phyloP scores from a whole-genome alignment of 768 basidiomycete genomes.

The Boletus sensibilis region DNA sequence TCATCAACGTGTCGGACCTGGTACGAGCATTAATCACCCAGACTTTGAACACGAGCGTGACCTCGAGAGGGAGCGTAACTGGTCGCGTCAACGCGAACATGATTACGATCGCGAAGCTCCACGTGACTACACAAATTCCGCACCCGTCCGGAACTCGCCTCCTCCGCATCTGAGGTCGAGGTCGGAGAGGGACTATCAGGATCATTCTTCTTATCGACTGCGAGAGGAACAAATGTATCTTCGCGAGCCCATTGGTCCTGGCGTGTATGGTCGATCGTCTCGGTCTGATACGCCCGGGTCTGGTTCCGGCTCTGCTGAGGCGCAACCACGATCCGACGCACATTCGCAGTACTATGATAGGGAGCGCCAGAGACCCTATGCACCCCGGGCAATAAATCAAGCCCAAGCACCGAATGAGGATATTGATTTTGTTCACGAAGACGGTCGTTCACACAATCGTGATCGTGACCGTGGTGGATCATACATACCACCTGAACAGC shows the following conservation, averaged over 20 bases:
- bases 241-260: conserved; percentile 33
- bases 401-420: conserved; percentile 41
- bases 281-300: conserved; percentile 62
- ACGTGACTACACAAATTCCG: conserved; percentile 32
- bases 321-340: conserved; percentile 48
- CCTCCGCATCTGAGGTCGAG: conserved; percentile 39
- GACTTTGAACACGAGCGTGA: conserved; percentile 40
- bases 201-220: conserved; percentile 31
- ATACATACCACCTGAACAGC: conserved; percentile 36
- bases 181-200: conserved; percentile 33
- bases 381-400: conserved; percentile 51
- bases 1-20: conserved; percentile 69
- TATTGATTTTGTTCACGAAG: conserved; percentile 54
- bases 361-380: conserved; percentile 49
- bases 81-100: conserved; percentile 41
- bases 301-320: conserved; percentile 50
- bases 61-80: conserved; percentile 46
- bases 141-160: conserved; percentile 41
- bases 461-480: conserved; percentile 40
- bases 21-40: conserved; percentile 48
- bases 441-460: conserved; percentile 41
- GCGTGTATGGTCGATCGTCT: conserved; percentile 38
- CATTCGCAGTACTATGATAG: conserved; percentile 49
- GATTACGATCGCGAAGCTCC: conserved; percentile 39
- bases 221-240: conserved; percentile 30